A percentile compares a stretch with the other conserved stretches of the same genome.
phyloP scores from a whole-genome alignment of 352 stramenopile species.

The Peronospora belbahrii region DNA sequence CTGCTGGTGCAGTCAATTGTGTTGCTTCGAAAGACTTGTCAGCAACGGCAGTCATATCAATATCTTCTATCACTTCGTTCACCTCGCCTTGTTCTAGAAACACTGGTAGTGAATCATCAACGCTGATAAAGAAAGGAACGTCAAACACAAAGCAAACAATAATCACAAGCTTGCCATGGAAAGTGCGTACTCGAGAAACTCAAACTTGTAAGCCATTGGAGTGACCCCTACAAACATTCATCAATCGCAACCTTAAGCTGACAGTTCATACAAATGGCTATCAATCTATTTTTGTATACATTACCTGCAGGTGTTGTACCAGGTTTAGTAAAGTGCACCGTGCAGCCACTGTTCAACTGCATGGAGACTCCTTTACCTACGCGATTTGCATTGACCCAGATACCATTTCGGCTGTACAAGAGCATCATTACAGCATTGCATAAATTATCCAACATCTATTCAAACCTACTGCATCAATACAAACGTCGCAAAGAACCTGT shows the following conservation, averaged over 20 bases:
- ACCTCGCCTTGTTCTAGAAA: conserved; percentile 1
- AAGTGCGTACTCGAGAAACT: conserved; percentile 40
- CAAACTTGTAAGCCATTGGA: conserved; percentile 55
- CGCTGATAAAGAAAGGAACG: not conserved
- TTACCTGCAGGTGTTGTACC: conserved; percentile 28
- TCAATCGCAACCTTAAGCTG: not conserved
- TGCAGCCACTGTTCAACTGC: conserved; percentile 33
- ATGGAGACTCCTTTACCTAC: conserved; percentile 35
- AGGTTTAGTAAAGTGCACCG: conserved; percentile 66
- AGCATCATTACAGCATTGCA: no score
- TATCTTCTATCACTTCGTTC: conserved; percentile 7
- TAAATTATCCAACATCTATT: no score
- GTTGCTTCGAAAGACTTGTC: conserved; percentile 22
- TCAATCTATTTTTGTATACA: not conserved
- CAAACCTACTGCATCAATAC: no score
- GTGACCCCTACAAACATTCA: conserved; percentile 20
- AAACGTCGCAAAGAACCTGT: conserved; percentile 32
- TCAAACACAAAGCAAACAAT: not conserved
- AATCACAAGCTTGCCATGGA: not conserved
- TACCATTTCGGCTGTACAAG: conserved; percentile 45
- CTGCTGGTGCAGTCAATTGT: conserved; percentile 4
- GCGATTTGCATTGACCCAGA: conserved; percentile 59
- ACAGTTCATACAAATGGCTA: not conserved
- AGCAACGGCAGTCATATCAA: conserved; percentile 14
- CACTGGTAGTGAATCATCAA: not conserved